Base-by-base conservation (phyloP, 2,329 filamentous ascomycete species). In the Xylariaceae sp. region DNA sequence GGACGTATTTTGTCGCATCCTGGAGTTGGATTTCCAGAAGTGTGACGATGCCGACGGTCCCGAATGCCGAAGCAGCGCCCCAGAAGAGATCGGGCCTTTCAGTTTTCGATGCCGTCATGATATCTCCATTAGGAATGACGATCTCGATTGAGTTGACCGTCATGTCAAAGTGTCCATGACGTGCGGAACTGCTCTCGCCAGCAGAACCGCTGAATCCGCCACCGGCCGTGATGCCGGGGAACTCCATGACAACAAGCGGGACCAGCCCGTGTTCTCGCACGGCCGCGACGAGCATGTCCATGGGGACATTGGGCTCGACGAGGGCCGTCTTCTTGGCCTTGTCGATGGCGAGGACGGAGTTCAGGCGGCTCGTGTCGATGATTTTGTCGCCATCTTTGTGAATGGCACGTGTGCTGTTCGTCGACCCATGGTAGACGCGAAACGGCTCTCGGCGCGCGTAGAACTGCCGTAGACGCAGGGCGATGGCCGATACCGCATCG, bases 341-440 rank as follows among this genome's bases (percentile, higher is more conserved):
- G 68, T 90, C 81, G 51, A 92, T 75, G 7, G 77, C 73, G 8
- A 92, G 75, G 13, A 92, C 82, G 71, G 82, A 79, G 64, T 77
- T 80, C 8, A 92, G 80, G 3, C 71, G 68, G 72, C 85, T 87
- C 44, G 87, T 90, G 71, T 90, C 87, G 57, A 92, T 78, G 8
- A 84, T 82, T 66, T 82, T 82, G 69, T 79, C 78, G 10, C 72
- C 70, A 51, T 72, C 73, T 35, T 78, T 78, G 17, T 76, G 74
- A 6, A 79, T 78, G 30, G 80, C 80, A 6, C 89, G 85, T 44
- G 89, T 92, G 73, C 85, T 89, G 75, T 90, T 91, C 30, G 88
- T 91, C 0, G 87, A 85, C 62, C 89, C 89, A 73, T 92, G 88
- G 66, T 85, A 88, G 69, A 92, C 86, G n/a, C 88, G 81, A 73